Base-by-base conservation (phyloP, 1,284 basidiomycete species). In the Irpex sp. region DNA sequence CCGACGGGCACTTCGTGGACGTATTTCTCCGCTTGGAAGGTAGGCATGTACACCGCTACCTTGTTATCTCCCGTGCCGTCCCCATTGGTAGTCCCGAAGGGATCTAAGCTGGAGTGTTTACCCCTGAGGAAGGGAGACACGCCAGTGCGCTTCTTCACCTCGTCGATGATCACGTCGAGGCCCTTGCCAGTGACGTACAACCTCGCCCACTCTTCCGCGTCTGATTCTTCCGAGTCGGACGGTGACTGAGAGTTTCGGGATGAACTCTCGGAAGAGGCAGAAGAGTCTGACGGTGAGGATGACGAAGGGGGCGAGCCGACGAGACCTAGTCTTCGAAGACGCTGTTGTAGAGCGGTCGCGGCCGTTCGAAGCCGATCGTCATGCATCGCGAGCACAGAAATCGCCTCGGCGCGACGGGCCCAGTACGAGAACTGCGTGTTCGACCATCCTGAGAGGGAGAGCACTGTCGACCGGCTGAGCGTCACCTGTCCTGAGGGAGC, bases 351-450 rank as follows among this genome's bases (percentile, higher is more conserved):
- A 15, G 79, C 80, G 31, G 73, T 63, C 34, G 78, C 79, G 49
- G 82, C 78, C 37, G 76, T 71, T 13, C 68, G 73, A 31, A 82
- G 73, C 38, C 77, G 76, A 36, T 72, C 70, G 65, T 83, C 80
- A 56, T 78, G 73, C 54, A 72, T 67, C 15, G 75, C 73, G 37
- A 82, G 75, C 44, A 82, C 80, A 62, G 78, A 81, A 57, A 82
- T 76, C 36, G 79, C 81, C 67, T 83, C 82, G 5, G 76, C 73
- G 31, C 80, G 79, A 58, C 80, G 80, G 21, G 80, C 80, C 80
- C 80, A 82, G 63, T 82, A 82, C 54, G 82, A 82, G 60, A 83
- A 82, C 64, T 82, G 80, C 4, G 80, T 82, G 61, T 82, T 83
- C 21, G 82, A 83, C 80, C 80, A 82, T 60, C 80, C 80, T 3